Evolutionary conservation across 1,284 basidiomycete species (phyloP).

Genomic region (Anthracocystis walkeri): DNA sequence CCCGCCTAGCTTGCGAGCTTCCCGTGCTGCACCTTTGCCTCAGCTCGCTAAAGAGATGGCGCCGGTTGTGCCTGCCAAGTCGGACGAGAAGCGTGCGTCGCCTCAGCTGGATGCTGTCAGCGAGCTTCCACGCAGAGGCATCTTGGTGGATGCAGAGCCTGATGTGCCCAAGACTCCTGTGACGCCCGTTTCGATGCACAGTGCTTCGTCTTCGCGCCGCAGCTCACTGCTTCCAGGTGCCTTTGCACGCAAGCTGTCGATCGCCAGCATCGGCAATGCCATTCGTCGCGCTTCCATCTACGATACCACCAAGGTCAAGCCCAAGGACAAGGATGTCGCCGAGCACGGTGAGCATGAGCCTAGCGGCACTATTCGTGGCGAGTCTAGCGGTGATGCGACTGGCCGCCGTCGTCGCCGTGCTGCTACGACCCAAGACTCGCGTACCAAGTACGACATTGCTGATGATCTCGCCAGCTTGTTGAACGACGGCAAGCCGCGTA

Average conservation of each 20-base stretch:
- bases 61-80: constrained; percentile 1
- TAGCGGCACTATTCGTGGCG: background rate
- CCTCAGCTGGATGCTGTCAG: background rate
- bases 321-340: constrained; percentile 23
- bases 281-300: constrained; percentile 42
- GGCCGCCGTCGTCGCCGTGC: constrained; percentile 15
- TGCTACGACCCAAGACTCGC: constrained; percentile 23
- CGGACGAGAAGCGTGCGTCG: background rate
- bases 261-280: constrained; percentile 40
- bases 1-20: constrained; percentile 27
- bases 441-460: constrained; percentile 42
- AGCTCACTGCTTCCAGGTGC: constrained; percentile 18
- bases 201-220: constrained; percentile 22
- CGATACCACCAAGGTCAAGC: constrained; percentile 31
- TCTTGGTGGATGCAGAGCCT: background rate
- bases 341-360: background rate
- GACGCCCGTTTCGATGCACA: constrained; percentile 21
- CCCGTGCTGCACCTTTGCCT: constrained; percentile 25
- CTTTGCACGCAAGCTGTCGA: constrained; percentile 40
- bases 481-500: constrained; percentile 28
- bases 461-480: constrained; percentile 23
- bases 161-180: constrained; percentile 26
- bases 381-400: background rate
- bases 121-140: constrained; percentile 3
- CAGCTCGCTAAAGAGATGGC: background rate